These are phyloP conservation scores for Aspergillus affinis DNA, from an alignment of 495 filamentous ascomycete genomes.

Conservation along the genomic window DNA sequence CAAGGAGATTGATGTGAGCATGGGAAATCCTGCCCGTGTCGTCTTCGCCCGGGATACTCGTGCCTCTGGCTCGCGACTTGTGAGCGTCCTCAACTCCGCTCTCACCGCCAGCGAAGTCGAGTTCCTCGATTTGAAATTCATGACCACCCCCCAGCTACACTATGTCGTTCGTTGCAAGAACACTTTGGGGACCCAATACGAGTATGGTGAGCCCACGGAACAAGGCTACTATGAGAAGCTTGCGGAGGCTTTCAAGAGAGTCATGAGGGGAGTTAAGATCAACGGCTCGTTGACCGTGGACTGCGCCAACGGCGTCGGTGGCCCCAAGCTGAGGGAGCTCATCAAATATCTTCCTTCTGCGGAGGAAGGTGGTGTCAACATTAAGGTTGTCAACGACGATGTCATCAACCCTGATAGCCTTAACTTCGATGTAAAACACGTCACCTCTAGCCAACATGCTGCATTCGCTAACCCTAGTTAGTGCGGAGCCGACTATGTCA, in stretches of 20 bases:
- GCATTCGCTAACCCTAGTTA: conserved; percentile 33
- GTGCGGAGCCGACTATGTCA: conserved; percentile 97
- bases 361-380: conserved; percentile 65
- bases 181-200: conserved; percentile 74
- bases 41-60: conserved; percentile 92
- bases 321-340: conserved; percentile 83
- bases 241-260: conserved; percentile 71
- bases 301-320: conserved; percentile 95
- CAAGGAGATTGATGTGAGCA: conserved; percentile 70
- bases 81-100: conserved; percentile 71
- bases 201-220: conserved; percentile 87
- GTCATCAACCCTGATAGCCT: conserved; percentile 82
- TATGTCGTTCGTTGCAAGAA: conserved; percentile 95
- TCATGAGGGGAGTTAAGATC: conserved; percentile 72
- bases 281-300: conserved; percentile 79
- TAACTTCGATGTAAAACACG: conserved; percentile 73
- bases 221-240: conserved; percentile 94
- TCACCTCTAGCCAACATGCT: neutral
- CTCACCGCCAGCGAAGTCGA: conserved; percentile 72
- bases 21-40: conserved; percentile 68
- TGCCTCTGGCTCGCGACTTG: conserved; percentile 82
- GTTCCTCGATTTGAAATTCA: conserved; percentile 75
- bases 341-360: conserved; percentile 74
- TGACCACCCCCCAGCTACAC: conserved; percentile 95
- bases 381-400: conserved; percentile 89